A percentile compares a stretch with the other conserved stretches of the same genome.
Evolutionary conservation across 1,139 yeast genomes (phyloP).

Genomic region (Candida tropicalis): DNA sequence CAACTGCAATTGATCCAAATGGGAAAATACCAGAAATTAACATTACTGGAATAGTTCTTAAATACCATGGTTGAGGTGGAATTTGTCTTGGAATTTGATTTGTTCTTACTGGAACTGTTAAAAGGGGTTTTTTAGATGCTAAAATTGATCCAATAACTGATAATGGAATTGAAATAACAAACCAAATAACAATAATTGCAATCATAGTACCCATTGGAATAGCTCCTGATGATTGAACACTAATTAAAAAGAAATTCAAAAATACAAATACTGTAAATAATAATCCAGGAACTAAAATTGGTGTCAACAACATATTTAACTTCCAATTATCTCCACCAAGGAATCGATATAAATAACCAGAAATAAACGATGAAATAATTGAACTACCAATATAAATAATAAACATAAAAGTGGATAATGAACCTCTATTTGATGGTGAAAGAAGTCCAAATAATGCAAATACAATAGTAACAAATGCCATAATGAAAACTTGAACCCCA

Average conservation of each 20-base stretch:
- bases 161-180: constrained; percentile 79
- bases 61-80: constrained; percentile 87
- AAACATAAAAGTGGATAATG: constrained; percentile 87
- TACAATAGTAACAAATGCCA: constrained; percentile 71
- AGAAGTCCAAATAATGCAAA: constrained; percentile 88
- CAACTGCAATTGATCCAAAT: constrained; percentile 92
- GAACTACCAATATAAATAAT: constrained; percentile 81
- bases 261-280: constrained; percentile 65
- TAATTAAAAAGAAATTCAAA: constrained; percentile 80
- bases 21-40: constrained; percentile 90
- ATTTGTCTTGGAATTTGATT: constrained; percentile 96
- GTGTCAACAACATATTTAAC: constrained; percentile 78
- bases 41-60: constrained; percentile 67
- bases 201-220: constrained; percentile 90
- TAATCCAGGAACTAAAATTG: constrained; percentile 79
- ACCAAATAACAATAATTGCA: constrained; percentile 84
- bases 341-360: constrained; percentile 81
- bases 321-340: constrained; percentile 95
- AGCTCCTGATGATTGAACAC: constrained; percentile 87
- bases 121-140: constrained; percentile 66
- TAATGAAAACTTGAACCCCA: constrained; percentile 81
- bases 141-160: constrained; percentile 78
- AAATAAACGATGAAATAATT: constrained; percentile 79
- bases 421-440: constrained; percentile 94
- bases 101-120: constrained; percentile 78